Percentiles rank a stretch among this genome's conserved stretches.
These are phyloP conservation scores for Neofusicoccum laricinum DNA, from an alignment of 2,329 filamentous ascomycete species.

Conservation along the genomic window DNA sequence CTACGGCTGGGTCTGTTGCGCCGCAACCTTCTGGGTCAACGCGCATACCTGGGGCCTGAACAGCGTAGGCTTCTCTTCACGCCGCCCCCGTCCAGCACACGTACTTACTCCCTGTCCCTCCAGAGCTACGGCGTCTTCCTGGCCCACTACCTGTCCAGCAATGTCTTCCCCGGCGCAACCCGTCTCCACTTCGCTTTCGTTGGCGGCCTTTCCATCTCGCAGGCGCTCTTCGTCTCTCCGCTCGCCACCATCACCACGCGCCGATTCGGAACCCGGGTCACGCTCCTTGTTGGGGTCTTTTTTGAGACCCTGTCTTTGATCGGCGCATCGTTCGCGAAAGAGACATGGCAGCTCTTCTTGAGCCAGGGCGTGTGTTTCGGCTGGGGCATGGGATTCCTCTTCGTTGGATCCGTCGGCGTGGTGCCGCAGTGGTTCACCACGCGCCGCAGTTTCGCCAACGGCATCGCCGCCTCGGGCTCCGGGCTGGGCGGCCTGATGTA, in stretches of 20 bases:
- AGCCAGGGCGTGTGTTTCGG: slow-evolving; percentile 74
- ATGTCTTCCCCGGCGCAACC: slow-evolving; percentile 62
- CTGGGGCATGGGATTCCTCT: slow-evolving; percentile 74
- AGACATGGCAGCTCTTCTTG: slow-evolving; percentile 74
- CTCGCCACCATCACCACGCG: slow-evolving; percentile 62
- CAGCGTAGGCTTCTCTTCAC: slow-evolving; percentile 23
- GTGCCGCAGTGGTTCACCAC: slow-evolving; percentile 73
- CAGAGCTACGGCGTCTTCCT: slow-evolving; percentile 71
- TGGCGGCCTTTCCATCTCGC: slow-evolving; percentile 66
- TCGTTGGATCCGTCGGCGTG: slow-evolving; percentile 66
- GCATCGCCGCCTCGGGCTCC: slow-evolving; percentile 65
- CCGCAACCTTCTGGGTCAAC: slow-evolving; percentile 43
- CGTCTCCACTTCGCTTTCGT: slow-evolving; percentile 72
- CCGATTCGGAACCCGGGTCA: slow-evolving; percentile 60
- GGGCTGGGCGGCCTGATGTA: slow-evolving; percentile 73
- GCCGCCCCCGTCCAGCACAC: not conserved
- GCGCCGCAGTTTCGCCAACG: slow-evolving; percentile 66
- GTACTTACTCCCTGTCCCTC: not conserved
- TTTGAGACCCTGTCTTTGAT: slow-evolving; percentile 65
- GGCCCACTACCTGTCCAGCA: slow-evolving; percentile 67
- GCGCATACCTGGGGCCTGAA: slow-evolving; percentile 50
- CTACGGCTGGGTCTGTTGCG: slow-evolving; percentile 58
- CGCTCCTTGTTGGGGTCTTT: slow-evolving; percentile 62
- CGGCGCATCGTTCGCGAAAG: slow-evolving; percentile 64
- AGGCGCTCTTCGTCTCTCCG: slow-evolving; percentile 66